phyloP scores from a whole-genome alignment of 2,329 filamentous ascomycete genomes.

The Aspergillus novoparasiticus region DNA sequence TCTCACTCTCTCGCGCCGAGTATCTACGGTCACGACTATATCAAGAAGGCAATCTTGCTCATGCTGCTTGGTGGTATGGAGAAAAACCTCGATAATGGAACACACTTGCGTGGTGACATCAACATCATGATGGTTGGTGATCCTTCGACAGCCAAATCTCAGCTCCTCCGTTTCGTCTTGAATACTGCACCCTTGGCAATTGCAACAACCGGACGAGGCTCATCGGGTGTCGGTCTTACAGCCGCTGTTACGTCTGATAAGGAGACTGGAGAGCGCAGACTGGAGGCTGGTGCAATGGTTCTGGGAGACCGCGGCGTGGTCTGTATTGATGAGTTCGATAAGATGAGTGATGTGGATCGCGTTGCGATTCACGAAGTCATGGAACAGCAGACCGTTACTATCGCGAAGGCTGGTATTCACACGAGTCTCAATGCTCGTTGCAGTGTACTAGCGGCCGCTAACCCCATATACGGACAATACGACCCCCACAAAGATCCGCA shows the following conservation, averaged over 20 bases:
- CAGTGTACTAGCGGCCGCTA: constrained; percentile 93
- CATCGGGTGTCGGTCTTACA: constrained; percentile 95
- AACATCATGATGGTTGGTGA: constrained; percentile 99
- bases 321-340: constrained; percentile 99
- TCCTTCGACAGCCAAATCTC: constrained; percentile 98
- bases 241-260: constrained; percentile 96
- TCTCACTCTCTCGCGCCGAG: constrained; percentile 94
- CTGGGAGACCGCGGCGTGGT: constrained; percentile 95
- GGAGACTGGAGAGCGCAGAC: constrained; percentile 89
- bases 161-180: constrained; percentile 91
- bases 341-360: constrained; percentile 98
- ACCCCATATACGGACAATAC: constrained; percentile 97
- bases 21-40: constrained; percentile 95
- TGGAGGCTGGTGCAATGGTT: constrained; percentile 98
- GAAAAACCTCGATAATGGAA: constrained; percentile 98
- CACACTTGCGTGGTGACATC: constrained; percentile 96
- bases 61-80: constrained; percentile 96
- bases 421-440: constrained; percentile 95
- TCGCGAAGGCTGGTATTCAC: constrained; percentile 97
- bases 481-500: constrained; percentile 98
- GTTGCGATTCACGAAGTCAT: constrained; percentile 99
- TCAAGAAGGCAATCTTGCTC: constrained; percentile 95
- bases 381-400: constrained; percentile 99
- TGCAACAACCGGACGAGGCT: constrained; percentile 93
- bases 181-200: constrained; percentile 97